phyloP scores from a whole-genome alignment of 1,139 yeast genomes.

The Lodderomyces orthopsilosis region DNA sequence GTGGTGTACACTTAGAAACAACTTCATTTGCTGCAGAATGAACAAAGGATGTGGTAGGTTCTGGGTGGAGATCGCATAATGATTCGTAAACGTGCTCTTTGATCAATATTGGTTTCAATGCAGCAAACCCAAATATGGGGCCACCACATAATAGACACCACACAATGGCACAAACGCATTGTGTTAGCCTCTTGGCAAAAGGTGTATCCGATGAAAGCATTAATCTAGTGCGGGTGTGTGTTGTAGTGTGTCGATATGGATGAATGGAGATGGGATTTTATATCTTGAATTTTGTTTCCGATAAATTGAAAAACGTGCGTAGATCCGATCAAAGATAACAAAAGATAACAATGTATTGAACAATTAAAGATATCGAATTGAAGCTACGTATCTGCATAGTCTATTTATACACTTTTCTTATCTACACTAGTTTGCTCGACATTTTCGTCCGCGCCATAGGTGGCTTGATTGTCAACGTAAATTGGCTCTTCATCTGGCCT shows the following conservation, averaged over 20 bases:
- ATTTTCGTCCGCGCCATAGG: conserved; percentile 14
- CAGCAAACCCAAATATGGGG: conserved; percentile 49
- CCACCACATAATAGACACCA: conserved; percentile 49
- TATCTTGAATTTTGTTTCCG: no score
- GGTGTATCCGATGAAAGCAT: conserved; percentile 13
- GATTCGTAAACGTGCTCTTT: conserved; percentile 39
- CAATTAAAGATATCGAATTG: background rate
- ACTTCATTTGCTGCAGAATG: conserved; percentile 9
- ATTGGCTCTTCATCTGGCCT: conserved; percentile 28
- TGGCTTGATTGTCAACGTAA: conserved; percentile 14
- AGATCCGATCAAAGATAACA: no score
- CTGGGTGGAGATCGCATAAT: conserved; percentile 23
- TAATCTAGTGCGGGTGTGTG: background rate
- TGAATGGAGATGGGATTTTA: no score
- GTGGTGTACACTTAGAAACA: conserved; percentile 35
- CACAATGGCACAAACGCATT: conserved; percentile 36
- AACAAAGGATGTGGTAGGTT: conserved; percentile 7
- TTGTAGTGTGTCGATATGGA: no score
- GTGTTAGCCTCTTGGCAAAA: conserved; percentile 19
- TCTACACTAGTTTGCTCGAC: conserved; percentile 5
- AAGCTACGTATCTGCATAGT: conserved; percentile 1
- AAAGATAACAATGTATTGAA: background rate
- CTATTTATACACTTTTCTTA: conserved; percentile 8
- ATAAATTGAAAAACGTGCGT: conserved; percentile 1
- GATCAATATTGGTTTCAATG: conserved; percentile 43